These are phyloP conservation scores for Kluyveromyces siamensis DNA, from an alignment of 805 yeast genomes.

Conservation along the genomic window DNA sequence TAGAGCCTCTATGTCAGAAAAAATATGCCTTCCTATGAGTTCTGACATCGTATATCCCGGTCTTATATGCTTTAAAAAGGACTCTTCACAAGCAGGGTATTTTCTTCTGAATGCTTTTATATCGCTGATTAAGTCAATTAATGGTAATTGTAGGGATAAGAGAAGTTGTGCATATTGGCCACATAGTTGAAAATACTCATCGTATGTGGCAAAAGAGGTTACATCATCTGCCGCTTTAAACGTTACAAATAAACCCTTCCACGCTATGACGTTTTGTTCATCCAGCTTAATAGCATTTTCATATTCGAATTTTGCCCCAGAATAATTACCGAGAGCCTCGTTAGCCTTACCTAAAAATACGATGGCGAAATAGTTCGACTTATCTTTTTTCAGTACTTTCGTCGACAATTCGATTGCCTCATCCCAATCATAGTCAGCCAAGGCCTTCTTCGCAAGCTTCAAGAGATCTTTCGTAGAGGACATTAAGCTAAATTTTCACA, in stretches of 20 bases:
- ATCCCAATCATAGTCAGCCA: slow-evolving; percentile 51
- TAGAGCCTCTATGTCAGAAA: slow-evolving; percentile 38
- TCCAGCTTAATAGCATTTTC: slow-evolving; percentile 41
- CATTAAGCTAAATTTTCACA: slow-evolving; percentile 12
- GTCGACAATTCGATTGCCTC: slow-evolving; percentile 49
- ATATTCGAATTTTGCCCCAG: slow-evolving; percentile 37
- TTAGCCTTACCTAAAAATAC: slow-evolving; percentile 66
- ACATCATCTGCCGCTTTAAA: slow-evolving; percentile 19
- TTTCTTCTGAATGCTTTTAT: slow-evolving; percentile 37
- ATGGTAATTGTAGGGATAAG: slow-evolving; percentile 34
- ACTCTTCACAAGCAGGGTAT: slow-evolving; percentile 33
- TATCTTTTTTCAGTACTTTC: slow-evolving; percentile 48
- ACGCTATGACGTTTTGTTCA: slow-evolving; percentile 50
- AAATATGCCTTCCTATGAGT: slow-evolving; percentile 38
- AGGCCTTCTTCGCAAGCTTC: slow-evolving; percentile 43
- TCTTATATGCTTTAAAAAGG: slow-evolving; percentile 39
- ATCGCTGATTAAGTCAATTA: slow-evolving; percentile 41
- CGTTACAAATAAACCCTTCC: slow-evolving; percentile 69
- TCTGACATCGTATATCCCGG: slow-evolving; percentile 54
- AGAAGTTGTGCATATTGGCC: slow-evolving; percentile 37
- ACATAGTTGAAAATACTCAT: slow-evolving; percentile 34
- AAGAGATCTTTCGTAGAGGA: slow-evolving; percentile 29
- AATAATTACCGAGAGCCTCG: slow-evolving; percentile 34
- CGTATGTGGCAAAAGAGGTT: slow-evolving; percentile 34
- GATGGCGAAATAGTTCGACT: slow-evolving; percentile 52